Evolutionary conservation across 225 moss, liverwort and hornwort genomes (phyloP).

Genomic region (Polytrichum commune): DNA sequence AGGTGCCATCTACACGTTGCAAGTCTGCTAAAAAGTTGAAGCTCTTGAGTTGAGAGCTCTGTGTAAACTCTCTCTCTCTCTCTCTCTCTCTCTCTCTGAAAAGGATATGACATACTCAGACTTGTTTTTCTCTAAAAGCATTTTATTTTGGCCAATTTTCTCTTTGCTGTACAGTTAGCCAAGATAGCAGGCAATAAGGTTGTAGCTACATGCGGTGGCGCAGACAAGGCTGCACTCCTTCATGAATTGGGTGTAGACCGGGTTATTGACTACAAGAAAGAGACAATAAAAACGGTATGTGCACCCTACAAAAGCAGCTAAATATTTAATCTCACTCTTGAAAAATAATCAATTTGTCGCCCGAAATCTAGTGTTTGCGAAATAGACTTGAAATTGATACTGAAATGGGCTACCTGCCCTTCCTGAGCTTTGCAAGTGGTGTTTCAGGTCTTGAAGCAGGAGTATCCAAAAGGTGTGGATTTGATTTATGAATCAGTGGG

Average conservation of each 20-base stretch:
- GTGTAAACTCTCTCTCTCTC: no score
- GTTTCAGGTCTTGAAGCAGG: constrained; percentile 73
- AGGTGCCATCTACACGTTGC: no score
- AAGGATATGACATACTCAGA: no score
- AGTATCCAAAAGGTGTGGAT: constrained; percentile 77
- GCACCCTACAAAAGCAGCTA: no score
- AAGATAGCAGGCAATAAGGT: constrained; percentile 91
- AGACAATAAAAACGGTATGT: constrained; percentile 58
- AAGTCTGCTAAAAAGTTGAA: no score
- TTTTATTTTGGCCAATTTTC: background rate
- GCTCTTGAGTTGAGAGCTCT: no score
- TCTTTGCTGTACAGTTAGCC: constrained; percentile 52
- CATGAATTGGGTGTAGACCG: constrained; percentile 75
- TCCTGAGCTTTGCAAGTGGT: background rate
- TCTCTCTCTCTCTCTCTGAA: no score
- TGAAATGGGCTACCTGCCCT: background rate
- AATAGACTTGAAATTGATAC: no score
- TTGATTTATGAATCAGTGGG: constrained; percentile 96
- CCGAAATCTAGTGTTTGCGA: no score
- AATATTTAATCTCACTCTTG: no score
- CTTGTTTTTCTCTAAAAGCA: no score
- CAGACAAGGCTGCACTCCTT: constrained; percentile 72
- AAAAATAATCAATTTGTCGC: no score
- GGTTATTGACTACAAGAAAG: constrained; percentile 83
- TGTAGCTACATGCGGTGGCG: constrained; percentile 93